These are phyloP conservation scores for Xylaria sp. DNA, from an alignment of 2,329 filamentous ascomycete genomes.

Conservation along the genomic window DNA sequence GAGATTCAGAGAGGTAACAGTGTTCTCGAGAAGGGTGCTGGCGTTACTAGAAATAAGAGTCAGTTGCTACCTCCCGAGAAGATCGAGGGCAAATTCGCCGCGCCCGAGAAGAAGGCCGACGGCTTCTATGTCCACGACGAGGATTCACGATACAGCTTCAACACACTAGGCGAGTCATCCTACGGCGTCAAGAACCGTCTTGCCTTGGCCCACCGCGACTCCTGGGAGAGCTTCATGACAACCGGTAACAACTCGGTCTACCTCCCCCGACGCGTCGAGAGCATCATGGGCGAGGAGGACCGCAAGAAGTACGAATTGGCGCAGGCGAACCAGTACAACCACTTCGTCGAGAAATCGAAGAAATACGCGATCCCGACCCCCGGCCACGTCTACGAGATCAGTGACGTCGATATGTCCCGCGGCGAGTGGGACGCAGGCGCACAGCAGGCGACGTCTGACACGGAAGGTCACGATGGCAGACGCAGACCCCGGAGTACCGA, in stretches of 20 bases:
- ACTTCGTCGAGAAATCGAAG: conserved; percentile 32
- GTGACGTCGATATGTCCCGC: conserved; percentile 39
- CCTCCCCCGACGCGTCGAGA: conserved; percentile 64
- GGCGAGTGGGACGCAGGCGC: conserved; percentile 35
- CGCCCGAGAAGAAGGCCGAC: conserved; percentile 60
- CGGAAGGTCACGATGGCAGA: conserved; percentile 21
- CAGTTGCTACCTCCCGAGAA: conserved; percentile 66
- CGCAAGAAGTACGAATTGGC: conserved; percentile 66
- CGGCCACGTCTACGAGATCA: conserved; percentile 47
- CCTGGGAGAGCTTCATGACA: conserved; percentile 62
- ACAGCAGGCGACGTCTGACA: conserved; percentile 27
- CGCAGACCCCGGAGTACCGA: conserved; percentile 23
- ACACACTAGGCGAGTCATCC: conserved; percentile 29
- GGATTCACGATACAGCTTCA: conserved; percentile 58
- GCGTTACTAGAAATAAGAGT: conserved; percentile 47
- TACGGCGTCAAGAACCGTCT: conserved; percentile 38
- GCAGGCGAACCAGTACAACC: conserved; percentile 48
- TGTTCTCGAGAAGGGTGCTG: conserved; percentile 30
- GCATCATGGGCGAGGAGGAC: conserved; percentile 74
- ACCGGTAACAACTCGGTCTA: conserved; percentile 57
- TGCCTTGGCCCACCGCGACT: conserved; percentile 52
- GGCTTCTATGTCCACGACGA: conserved; percentile 67
- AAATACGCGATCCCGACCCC: conserved; percentile 35
- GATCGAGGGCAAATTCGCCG: conserved; percentile 73
- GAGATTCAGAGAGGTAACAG: conserved; percentile 40